These are phyloP conservation scores for Talaromyces trachyspermus DNA, from an alignment of 495 filamentous ascomycete genomes.

Conservation along the genomic window DNA sequence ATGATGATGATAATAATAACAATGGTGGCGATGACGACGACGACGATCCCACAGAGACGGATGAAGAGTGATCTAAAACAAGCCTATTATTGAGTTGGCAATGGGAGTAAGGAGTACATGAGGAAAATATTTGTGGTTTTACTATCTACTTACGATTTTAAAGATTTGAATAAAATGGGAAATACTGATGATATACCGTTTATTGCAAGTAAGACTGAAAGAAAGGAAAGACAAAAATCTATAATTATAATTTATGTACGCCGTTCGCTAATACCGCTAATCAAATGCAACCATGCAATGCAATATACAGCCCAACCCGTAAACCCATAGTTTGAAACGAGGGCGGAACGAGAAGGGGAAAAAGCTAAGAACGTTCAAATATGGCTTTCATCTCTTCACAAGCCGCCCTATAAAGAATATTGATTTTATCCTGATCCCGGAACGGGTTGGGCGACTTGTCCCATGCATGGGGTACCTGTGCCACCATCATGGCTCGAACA, in stretches of 20 bases:
- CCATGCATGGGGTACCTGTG: constrained; percentile 73
- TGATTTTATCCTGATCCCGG: constrained; percentile 40
- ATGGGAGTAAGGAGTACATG: neutral
- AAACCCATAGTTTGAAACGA: neutral
- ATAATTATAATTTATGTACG: no score
- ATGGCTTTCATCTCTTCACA: constrained; percentile 40
- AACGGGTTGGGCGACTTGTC: constrained; percentile 80
- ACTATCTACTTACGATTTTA: no score
- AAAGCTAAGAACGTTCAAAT: constrained; percentile 24
- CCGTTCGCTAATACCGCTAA: no score
- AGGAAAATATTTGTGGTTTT: constrained; percentile 5
- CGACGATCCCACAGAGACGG: constrained; percentile 30
- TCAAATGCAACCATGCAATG: no score
- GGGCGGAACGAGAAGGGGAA: constrained; percentile 1
- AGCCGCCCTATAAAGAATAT: constrained; percentile 35
- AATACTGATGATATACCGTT: no score
- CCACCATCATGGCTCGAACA: constrained; percentile 62
- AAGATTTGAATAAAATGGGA: no score
- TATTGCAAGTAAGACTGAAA: no score
- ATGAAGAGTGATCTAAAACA: constrained; percentile 22
- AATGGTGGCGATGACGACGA: constrained; percentile 20
- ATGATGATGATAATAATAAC: constrained; percentile 12
- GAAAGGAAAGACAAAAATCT: no score
- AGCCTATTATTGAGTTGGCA: neutral
- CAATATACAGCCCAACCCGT: neutral